Evolutionary conservation across 169 alveolate species (phyloP).

Genomic region (Cryptosporidium muris): DNA sequence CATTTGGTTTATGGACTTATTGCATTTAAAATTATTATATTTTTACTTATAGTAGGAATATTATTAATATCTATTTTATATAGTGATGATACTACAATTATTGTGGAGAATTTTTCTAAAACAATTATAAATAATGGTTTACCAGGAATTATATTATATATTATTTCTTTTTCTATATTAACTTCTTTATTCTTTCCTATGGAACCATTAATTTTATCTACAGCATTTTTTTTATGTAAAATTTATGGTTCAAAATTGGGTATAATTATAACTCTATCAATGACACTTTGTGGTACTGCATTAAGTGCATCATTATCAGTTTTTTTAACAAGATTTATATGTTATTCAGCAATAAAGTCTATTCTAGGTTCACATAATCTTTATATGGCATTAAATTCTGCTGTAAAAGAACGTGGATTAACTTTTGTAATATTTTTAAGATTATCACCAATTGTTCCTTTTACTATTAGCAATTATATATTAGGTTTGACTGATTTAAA

Average conservation of each 20-base stretch:
- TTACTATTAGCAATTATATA: slow-evolving; percentile 20
- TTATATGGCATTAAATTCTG: slow-evolving; percentile 12
- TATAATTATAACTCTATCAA: slow-evolving; percentile 2
- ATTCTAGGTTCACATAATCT: neutral
- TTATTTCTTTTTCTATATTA: slow-evolving; percentile 10
- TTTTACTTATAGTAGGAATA: neutral
- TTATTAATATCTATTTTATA: neutral
- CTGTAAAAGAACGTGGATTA: slow-evolving; percentile 15
- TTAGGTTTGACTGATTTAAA: slow-evolving; percentile 45
- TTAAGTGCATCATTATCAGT: slow-evolving; percentile 39
- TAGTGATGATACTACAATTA: neutral
- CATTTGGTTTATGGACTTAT: slow-evolving; percentile 2
- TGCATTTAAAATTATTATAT: slow-evolving; percentile 8
- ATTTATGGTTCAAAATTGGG: slow-evolving; percentile 6
- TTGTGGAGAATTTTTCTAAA: slow-evolving; percentile 2
- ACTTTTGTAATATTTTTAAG: slow-evolving; percentile 5
- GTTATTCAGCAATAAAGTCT: neutral
- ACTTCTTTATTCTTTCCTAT: slow-evolving; percentile 30
- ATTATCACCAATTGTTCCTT: slow-evolving; percentile 35
- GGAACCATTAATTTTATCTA: slow-evolving; percentile 44
- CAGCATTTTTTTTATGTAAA: slow-evolving; percentile 26
- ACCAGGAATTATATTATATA: slow-evolving; percentile 2
- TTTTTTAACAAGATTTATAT: neutral
- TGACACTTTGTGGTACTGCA: slow-evolving; percentile 9
- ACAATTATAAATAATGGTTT: slow-evolving; percentile 14